phyloP scores from a whole-genome alignment of 2,329 filamentous ascomycete species.

The Gnomoniopsis sp. region DNA sequence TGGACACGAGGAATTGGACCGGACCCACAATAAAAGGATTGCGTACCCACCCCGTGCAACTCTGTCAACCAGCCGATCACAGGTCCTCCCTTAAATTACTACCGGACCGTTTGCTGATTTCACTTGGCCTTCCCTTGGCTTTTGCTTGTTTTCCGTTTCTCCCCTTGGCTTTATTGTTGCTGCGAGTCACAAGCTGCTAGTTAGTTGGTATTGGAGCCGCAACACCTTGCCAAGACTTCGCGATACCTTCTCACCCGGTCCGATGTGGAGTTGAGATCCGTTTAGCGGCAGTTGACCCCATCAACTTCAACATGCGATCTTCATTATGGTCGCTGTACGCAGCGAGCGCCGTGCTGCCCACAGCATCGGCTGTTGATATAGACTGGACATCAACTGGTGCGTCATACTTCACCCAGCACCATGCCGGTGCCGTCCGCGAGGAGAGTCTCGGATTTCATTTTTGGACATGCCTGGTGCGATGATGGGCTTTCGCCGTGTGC shows the following conservation, averaged over 20 bases:
- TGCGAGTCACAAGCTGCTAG: not conserved
- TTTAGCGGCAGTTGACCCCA: not conserved
- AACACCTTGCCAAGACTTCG: constrained; percentile 1
- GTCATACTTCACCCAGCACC: not conserved
- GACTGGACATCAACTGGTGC: constrained; percentile 16
- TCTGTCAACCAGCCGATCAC: not conserved
- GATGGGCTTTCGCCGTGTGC: not conserved
- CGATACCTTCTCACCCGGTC: not conserved
- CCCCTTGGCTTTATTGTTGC: not conserved
- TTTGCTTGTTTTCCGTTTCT: constrained; percentile 9
- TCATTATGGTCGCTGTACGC: constrained; percentile 10
- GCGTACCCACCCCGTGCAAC: not conserved
- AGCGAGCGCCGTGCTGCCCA: constrained; percentile 1
- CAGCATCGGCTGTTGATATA: constrained; percentile 12
- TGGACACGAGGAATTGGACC: not conserved
- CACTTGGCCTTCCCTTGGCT: constrained; percentile 16
- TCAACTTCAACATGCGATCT: constrained; percentile 9
- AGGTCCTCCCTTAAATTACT: constrained; percentile 7
- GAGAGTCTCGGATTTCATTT: not conserved
- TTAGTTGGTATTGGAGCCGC: not conserved
- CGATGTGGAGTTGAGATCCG: constrained; percentile 5
- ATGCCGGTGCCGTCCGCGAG: not conserved
- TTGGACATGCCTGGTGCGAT: not conserved
- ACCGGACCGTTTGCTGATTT: not conserved
- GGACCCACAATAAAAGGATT: constrained; percentile 10